phyloP scores from a whole-genome alignment of 306 rosid genomes.

The Castanea mollissima region DNA sequence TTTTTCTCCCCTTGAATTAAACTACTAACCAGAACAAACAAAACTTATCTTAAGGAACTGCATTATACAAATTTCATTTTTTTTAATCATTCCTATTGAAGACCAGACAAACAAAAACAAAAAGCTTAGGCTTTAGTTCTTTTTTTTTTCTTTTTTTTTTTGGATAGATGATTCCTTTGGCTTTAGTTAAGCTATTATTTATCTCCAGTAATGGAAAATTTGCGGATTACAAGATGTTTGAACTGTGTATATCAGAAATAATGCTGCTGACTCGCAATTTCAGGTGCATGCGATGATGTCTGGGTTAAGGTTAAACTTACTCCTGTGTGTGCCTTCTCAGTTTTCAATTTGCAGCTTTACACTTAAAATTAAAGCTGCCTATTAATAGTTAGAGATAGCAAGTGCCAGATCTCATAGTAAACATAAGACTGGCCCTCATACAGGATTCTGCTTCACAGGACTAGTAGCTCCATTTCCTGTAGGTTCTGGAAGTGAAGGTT shows the following conservation, averaged over 20 bases:
- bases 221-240: constrained; percentile 11
- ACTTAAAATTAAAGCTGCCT: constrained; percentile 43
- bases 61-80: constrained; percentile 2
- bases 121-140: neutral
- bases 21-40: neutral
- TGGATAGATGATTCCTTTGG: constrained; percentile 19
- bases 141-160: too few relatives aligned
- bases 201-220: constrained; percentile 21
- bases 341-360: constrained; percentile 37
- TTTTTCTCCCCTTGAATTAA: neutral
- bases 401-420: constrained; percentile 26
- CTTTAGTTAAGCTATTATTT: constrained; percentile 25
- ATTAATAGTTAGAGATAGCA: constrained; percentile 33
- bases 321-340: constrained; percentile 14
- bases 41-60: constrained; percentile 21
- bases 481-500: constrained; percentile 35
- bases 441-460: constrained; percentile 46
- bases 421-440: constrained; percentile 21
- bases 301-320: constrained; percentile 18
- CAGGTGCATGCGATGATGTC: constrained; percentile 23
- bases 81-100: neutral
- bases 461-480: constrained; percentile 41
- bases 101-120: neutral
- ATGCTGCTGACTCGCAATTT: constrained; percentile 15
- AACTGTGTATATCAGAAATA: constrained; percentile 14